phyloP scores from a whole-genome alignment of 2,329 filamentous ascomycete species.

The Seiridium unicorne region DNA sequence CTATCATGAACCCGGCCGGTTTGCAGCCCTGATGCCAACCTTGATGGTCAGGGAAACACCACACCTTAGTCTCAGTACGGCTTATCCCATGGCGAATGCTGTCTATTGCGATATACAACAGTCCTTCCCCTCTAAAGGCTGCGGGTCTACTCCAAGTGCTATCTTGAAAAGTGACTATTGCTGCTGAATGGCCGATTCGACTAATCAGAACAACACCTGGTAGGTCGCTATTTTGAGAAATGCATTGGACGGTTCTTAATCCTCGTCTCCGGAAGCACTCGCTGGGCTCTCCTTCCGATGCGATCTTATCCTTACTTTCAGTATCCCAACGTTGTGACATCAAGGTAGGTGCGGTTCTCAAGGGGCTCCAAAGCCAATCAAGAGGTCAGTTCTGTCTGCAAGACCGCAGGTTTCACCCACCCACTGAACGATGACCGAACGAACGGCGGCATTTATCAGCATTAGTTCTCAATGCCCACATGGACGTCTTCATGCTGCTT shows the following conservation, averaged over 20 bases:
- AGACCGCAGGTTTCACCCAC: neutral
- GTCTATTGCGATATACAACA: neutral
- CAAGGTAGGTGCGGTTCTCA: neutral
- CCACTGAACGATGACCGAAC: neutral
- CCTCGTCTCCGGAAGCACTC: neutral
- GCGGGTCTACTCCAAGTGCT: neutral
- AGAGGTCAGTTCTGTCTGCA: neutral
- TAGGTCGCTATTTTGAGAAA: too few relatives aligned
- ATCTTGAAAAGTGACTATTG: neutral
- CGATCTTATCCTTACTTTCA: neutral
- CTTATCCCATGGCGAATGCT: neutral
- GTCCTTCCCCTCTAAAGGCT: neutral
- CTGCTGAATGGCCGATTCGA: neutral
- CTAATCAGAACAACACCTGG: too few relatives aligned
- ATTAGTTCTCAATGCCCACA: constrained; percentile 23
- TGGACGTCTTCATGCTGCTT: constrained; percentile 39
- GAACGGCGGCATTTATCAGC: neutral
- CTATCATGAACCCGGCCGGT: too few relatives aligned
- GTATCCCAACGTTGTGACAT: neutral
- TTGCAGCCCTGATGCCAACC: too few relatives aligned
- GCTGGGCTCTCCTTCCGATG: neutral
- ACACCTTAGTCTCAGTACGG: too few relatives aligned
- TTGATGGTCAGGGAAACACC: too few relatives aligned
- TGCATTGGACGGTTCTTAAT: too few relatives aligned
- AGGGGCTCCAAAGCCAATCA: neutral